These are phyloP conservation scores for Tremella fuciformis DNA, from an alignment of 768 basidiomycete species.

Conservation along the genomic window DNA sequence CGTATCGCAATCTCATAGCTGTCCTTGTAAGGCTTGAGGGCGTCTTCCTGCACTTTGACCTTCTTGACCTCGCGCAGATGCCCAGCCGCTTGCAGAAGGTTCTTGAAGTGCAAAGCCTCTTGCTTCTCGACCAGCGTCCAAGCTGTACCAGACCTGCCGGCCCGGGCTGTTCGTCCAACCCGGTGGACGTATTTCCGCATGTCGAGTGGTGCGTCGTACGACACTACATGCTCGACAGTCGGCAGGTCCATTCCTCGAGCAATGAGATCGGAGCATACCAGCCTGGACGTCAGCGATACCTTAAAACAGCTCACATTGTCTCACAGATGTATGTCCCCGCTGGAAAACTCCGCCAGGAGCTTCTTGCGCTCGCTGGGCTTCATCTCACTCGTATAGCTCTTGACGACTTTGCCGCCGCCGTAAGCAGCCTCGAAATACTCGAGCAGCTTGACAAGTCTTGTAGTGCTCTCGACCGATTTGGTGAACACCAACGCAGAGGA, in stretches of 20 bases:
- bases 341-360: conserved; percentile 76
- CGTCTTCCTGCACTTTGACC: conserved; percentile 63
- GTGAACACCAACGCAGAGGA: conserved; percentile 85
- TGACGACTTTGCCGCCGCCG: conserved; percentile 52
- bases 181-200: conserved; percentile 98
- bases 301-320: conserved; percentile 32
- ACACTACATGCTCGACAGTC: conserved; percentile 86
- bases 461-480: conserved; percentile 89
- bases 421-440: conserved; percentile 70
- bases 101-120: conserved; percentile 81
- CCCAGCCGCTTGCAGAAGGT: conserved; percentile 68
- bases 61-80: conserved; percentile 70
- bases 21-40: conserved; percentile 59
- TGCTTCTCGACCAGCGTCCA: conserved; percentile 97
- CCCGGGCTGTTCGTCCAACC: conserved; percentile 91
- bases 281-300: conserved; percentile 55
- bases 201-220: conserved; percentile 94
- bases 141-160: conserved; percentile 79
- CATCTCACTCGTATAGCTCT: conserved; percentile 85
- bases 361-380: conserved; percentile 66
- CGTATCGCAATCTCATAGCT: conserved; percentile 65
- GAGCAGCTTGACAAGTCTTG: conserved; percentile 74
- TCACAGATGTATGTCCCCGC: conserved; percentile 78
- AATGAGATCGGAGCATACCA: conserved; percentile 95
- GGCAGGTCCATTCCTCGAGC: conserved; percentile 94